These are phyloP conservation scores for Bullera alba DNA, from an alignment of 768 basidiomycete genomes.

Conservation along the genomic window DNA sequence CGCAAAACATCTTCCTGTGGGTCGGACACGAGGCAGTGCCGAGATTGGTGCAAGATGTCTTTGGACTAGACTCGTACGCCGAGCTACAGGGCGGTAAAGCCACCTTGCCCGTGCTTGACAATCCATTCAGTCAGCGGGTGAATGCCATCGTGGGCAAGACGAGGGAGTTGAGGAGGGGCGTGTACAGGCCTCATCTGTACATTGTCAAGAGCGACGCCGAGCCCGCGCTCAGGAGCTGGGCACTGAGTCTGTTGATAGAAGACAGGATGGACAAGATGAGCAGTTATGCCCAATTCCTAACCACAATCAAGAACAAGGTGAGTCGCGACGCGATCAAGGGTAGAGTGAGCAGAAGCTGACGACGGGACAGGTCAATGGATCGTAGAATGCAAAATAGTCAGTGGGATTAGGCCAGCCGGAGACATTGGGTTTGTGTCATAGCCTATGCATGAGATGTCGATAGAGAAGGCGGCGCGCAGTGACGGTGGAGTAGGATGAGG, in stretches of 20 bases:
- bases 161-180: conserved; percentile 84
- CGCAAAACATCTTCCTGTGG: conserved; percentile 96
- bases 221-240: conserved; percentile 88
- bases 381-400: background rate
- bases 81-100: conserved; percentile 89
- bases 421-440: too few relatives aligned
- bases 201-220: conserved; percentile 98
- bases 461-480: too few relatives aligned
- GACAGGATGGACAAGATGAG: conserved; percentile 90
- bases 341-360: background rate
- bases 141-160: conserved; percentile 91
- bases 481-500: too few relatives aligned
- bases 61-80: conserved; percentile 79
- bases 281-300: conserved; percentile 92
- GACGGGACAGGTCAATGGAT: conserved; percentile 7
- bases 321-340: conserved; percentile 10
- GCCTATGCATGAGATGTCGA: too few relatives aligned
- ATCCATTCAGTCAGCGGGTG: conserved; percentile 89
- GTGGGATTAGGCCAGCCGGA: too few relatives aligned
- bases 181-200: conserved; percentile 89
- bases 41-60: conserved; percentile 86
- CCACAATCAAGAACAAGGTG: conserved; percentile 83
- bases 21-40: conserved; percentile 98
- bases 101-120: conserved; percentile 83
- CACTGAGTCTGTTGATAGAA: conserved; percentile 85